Evolutionary conservation across 805 yeast genomes (phyloP).

Genomic region (Metschnikowia arizonensis): DNA sequence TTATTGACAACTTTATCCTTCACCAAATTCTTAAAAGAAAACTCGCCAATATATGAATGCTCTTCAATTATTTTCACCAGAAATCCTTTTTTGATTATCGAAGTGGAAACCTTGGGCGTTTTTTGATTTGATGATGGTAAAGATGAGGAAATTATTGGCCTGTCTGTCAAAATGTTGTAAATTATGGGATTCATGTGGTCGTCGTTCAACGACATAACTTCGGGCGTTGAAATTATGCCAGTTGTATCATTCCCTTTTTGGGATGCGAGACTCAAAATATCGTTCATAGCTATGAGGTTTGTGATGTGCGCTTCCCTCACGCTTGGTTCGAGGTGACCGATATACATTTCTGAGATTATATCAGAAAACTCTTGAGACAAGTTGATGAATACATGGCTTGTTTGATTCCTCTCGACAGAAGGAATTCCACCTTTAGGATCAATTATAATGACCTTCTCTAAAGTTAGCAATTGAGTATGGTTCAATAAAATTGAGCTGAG

Average conservation of each 20-base stretch:
- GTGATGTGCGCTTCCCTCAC: constrained; percentile 53
- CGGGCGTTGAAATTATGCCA: constrained; percentile 84
- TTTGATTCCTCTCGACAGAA: constrained; percentile 70
- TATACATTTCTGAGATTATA: constrained; percentile 57
- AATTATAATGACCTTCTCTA: constrained; percentile 78
- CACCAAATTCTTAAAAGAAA: constrained; percentile 40
- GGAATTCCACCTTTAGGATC: constrained; percentile 92
- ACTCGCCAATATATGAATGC: constrained; percentile 26
- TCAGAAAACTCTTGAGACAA: constrained; percentile 74
- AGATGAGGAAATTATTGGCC: constrained; percentile 87
- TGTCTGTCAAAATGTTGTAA: constrained; percentile 84
- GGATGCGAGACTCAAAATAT: constrained; percentile 48
- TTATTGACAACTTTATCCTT: constrained; percentile 46
- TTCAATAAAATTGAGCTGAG: constrained; percentile 26
- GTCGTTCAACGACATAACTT: constrained; percentile 55
- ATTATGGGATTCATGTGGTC: constrained; percentile 76
- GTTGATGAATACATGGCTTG: constrained; percentile 85
- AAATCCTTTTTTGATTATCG: constrained; percentile 75
- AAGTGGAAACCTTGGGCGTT: constrained; percentile 63
- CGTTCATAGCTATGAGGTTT: constrained; percentile 65
- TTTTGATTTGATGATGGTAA: constrained; percentile 62
- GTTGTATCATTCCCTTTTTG: constrained; percentile 48
- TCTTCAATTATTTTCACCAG: constrained; percentile 45
- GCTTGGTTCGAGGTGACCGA: constrained; percentile 48
- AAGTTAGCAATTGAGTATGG: constrained; percentile 37